Percentiles rank a stretch among this genome's conserved stretches.
phyloP scores from a whole-genome alignment of 1,284 basidiomycete genomes.

The Melampsora americana region DNA sequence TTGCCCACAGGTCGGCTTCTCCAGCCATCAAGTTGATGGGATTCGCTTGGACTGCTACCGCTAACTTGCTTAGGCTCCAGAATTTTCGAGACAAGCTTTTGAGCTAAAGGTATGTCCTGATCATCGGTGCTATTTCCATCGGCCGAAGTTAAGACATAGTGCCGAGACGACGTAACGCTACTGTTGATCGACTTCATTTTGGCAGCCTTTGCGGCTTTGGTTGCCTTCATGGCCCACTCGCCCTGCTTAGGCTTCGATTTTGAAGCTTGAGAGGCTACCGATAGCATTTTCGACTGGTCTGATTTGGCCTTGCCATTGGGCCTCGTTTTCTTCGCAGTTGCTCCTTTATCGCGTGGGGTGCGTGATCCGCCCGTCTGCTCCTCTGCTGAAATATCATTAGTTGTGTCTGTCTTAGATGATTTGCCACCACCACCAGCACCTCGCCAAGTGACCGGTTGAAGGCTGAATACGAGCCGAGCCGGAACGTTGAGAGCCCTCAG shows the following conservation, averaged over 20 bases:
- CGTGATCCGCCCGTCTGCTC: conserved; percentile 47
- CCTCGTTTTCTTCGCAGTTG: background rate
- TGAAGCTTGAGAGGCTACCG: conserved; percentile 17
- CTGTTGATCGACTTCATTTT: conserved; percentile 13
- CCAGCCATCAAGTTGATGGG: background rate
- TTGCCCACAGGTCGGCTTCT: background rate
- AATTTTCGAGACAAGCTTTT: background rate
- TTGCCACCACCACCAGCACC: conserved; percentile 51
- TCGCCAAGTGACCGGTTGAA: conserved; percentile 85
- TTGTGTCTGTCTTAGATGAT: conserved; percentile 18
- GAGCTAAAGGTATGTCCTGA: conserved; percentile 3
- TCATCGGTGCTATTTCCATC: conserved; percentile 18
- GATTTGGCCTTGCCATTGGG: background rate
- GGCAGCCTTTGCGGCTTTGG: conserved; percentile 21
- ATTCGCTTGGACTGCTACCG: background rate
- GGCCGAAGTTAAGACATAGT: background rate
- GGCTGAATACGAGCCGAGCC: conserved; percentile 77
- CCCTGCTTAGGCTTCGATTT: conserved; percentile 24
- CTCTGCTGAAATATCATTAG: background rate
- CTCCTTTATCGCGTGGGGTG: background rate
- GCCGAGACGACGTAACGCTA: background rate
- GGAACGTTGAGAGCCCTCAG: conserved; percentile 84
- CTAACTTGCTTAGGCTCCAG: background rate
- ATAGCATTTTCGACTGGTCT: conserved; percentile 6
- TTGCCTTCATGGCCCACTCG: conserved; percentile 30